Percentiles rank a stretch among this genome's conserved stretches.
Conservation (phyloP, 225 moss, liverwort and hornwort genomes). For the Asterella californica region DNA sequence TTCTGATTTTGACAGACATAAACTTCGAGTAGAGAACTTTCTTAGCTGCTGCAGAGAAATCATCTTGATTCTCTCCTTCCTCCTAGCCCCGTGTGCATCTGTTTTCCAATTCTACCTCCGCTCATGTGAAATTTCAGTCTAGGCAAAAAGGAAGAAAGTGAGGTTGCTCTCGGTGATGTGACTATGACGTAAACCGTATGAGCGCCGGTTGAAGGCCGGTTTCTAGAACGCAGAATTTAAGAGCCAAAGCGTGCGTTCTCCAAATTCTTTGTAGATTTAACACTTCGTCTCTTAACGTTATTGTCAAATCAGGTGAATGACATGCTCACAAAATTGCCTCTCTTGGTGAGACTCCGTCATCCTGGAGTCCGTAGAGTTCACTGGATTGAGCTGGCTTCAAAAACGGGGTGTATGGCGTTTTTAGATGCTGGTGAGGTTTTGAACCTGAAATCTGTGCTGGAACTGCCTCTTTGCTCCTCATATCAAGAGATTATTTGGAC, state of each 20-base stretch:
- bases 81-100: background rate
- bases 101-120: background rate
- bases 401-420: constrained; percentile 39
- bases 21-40: background rate
- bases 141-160: background rate
- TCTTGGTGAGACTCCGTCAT: constrained; percentile 44
- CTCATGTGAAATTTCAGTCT: too few relatives aligned
- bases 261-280: background rate
- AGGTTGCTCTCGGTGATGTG: background rate
- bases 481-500: constrained; percentile 39
- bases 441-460: constrained; percentile 39
- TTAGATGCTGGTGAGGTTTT: constrained; percentile 41
- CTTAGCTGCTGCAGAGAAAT: background rate
- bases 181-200: background rate
- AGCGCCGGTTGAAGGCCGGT: background rate
- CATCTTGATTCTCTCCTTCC: background rate
- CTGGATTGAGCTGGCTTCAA: constrained; percentile 49
- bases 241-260: background rate
- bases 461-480: constrained; percentile 37
- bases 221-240: too few relatives aligned
- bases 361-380: constrained; percentile 54
- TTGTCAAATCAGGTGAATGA: constrained; percentile 40
- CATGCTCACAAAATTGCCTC: constrained; percentile 45
- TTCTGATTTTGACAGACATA: background rate
- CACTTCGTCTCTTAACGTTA: background rate